Evolutionary conservation across 441 rosid genomes (phyloP), one percentile per base, ranked within the genome.

Genomic region (Erysimum cheiri): DNA sequence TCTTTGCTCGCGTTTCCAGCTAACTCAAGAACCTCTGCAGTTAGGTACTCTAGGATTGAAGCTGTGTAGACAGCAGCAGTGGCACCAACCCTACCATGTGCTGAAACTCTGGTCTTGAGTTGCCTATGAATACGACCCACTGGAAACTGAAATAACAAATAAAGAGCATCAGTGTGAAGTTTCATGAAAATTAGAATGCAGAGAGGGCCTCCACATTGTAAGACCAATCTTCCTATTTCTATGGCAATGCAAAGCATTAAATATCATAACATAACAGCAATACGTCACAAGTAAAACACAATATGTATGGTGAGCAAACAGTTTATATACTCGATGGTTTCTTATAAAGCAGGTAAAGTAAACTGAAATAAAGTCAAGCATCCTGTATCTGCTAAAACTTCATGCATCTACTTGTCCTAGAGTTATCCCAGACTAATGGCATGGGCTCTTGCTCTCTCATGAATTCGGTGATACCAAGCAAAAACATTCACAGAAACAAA

Each of bases 1-100:
- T 93, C 98, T 75, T 91, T 91, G 85, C 98, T 91, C 0, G 97
- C 97, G 4, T 93, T 93, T 24, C 98, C 96, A 29, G 98, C 97
- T 37, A 91, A 74, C 80, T 93, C 98, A 29, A 93, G 96, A 78
- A 93, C 98, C 74, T 93, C 98, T 3, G 96, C 97, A 12, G 98
- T 91, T 68, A 93, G 82, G 71, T 91, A 93, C 74, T 93, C 98
- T 0, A 93, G 92, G 64, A 93, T 91, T 4, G 98, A 89, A 31
- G 96, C 97, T 44, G 88, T 62, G 84, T 91, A 93, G 5, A 93
- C 98, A 19, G 97, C 96, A 48, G 98, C 97, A 15, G 96, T 93
- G 5, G 97, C 97, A 29, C 97, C 98, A 31, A 93, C 98, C 15
- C 98, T 78, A 14, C 98, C 98, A 39, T 89, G 71, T 0, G 96